Base-by-base conservation (phyloP, 108 stramenopile genomes). In the Skeletonema costatum region DNA sequence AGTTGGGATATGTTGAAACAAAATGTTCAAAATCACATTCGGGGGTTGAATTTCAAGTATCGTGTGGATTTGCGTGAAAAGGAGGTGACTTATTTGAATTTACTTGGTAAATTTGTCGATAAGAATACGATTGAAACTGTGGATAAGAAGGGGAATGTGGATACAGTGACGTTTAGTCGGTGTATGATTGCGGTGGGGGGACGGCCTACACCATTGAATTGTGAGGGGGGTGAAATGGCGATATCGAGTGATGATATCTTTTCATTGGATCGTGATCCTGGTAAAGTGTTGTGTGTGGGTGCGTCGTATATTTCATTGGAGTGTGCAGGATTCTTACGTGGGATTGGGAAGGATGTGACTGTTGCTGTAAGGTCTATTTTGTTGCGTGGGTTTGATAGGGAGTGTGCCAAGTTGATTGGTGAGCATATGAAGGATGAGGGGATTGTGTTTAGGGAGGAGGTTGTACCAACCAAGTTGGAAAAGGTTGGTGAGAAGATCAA, bases 281-380 rank as follows among this genome's bases (percentile, higher is more conserved):
- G 97, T 14, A 97, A 95, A 80, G 97, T 97, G 6, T 81, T 98
- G 48, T 97, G 98, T 64, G 93, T 99, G 33, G 99, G 99, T 13
- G 99, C 97, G 5, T 95, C 95, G 35, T 99, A 99, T 88, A 97
- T 99, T 75, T 88, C 92, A 41, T 87, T 99, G 44, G 99, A 99
- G 86, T 99, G 98, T 78, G 99, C 98, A 38, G 98, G 99, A 21
- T 98, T 99, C 77, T 81, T 99, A 39, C 86, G 89, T 7, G 98
- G 97, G 19, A 74, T 99, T 33, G 97, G 97, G 7, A 82, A 89
- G 63, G 95, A 97, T 79, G 93, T 95, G 3, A 97, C 98, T 13
- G 93, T 97, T 38, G 96, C 98, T 21, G 98, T 99, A 5, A 93
- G 99, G 16, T 95, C 93, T 63, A 98, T 98, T 53, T 84, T 98